phyloP scores from a whole-genome alignment of 306 rosid genomes.

The Styphnolobium japonicum region DNA sequence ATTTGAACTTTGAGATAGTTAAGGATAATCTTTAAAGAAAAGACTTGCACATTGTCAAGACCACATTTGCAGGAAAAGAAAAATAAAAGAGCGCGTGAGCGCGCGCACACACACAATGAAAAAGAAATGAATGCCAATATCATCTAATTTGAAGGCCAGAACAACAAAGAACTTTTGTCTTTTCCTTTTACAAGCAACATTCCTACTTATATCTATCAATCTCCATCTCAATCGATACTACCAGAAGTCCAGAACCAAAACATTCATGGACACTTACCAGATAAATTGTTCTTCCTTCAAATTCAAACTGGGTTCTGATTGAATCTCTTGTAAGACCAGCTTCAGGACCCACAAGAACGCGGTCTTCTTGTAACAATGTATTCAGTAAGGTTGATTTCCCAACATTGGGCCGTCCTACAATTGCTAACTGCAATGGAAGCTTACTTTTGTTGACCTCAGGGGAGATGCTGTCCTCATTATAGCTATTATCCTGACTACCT shows the following conservation, averaged over 20 bases:
- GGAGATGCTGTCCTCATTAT: conserved; percentile 27
- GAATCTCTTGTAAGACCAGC: conserved; percentile 97
- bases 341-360: conserved; percentile 96
- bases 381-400: conserved; percentile 93
- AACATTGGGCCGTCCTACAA: conserved; percentile 96
- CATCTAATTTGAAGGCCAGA: conserved; percentile 5
- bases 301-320: conserved; percentile 85
- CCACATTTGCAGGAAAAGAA: background rate
- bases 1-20: background rate
- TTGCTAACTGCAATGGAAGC: conserved; percentile 80
- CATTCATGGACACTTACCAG: conserved; percentile 42
- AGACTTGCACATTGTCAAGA: background rate
- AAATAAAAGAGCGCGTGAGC: background rate
- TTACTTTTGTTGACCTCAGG: conserved; percentile 62
- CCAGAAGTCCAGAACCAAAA: conserved; percentile 9
- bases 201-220: conserved; percentile 11
- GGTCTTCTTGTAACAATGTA: conserved; percentile 84
- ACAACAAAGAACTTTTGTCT: background rate
- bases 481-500: conserved; percentile 33
- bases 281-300: conserved; percentile 80
- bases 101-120: background rate
- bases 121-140: background rate
- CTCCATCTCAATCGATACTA: background rate
- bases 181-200: conserved; percentile 17
- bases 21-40: background rate